Evolutionary conservation across 306 rosid genomes (phyloP).

Genomic region (Quercus variabilis): DNA sequence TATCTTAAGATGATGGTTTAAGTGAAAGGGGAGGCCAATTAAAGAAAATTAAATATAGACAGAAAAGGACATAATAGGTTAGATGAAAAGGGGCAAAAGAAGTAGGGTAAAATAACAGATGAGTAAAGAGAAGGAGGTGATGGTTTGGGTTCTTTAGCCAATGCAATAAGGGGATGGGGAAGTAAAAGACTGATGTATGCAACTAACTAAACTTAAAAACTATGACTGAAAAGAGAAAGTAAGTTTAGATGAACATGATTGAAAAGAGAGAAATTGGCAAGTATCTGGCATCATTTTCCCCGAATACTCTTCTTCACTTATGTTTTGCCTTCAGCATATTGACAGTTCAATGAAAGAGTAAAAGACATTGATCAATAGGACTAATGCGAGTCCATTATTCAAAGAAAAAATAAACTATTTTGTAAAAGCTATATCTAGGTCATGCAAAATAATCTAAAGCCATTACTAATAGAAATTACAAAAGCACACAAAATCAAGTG

Average conservation of each 20-base stretch:
- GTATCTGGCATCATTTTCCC: neutral
- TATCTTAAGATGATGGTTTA: neutral
- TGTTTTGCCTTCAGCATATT: too few species aligned
- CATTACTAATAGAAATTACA: neutral
- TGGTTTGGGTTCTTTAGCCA: neutral
- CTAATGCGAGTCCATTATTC: neutral
- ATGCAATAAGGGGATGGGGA: neutral
- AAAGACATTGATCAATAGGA: neutral
- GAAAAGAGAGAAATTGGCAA: neutral
- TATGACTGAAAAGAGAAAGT: neutral
- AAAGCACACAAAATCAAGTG: neutral
- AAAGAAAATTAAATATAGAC: neutral
- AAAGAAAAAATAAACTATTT: neutral
- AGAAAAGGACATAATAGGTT: neutral
- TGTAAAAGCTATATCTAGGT: neutral
- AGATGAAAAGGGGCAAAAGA: neutral
- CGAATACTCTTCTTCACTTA: too few species aligned
- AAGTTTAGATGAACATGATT: neutral
- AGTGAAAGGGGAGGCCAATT: neutral
- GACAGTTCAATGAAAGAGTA: too few species aligned
- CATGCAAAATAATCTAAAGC: neutral
- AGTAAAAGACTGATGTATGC: neutral
- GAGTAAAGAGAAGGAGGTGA: neutral
- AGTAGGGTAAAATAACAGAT: neutral
- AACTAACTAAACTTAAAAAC: neutral